A percentile compares a stretch with the other conserved stretches of the same genome.
phyloP scores from a whole-genome alignment of 2,329 filamentous ascomycete species.

The Mariannaea sp. region DNA sequence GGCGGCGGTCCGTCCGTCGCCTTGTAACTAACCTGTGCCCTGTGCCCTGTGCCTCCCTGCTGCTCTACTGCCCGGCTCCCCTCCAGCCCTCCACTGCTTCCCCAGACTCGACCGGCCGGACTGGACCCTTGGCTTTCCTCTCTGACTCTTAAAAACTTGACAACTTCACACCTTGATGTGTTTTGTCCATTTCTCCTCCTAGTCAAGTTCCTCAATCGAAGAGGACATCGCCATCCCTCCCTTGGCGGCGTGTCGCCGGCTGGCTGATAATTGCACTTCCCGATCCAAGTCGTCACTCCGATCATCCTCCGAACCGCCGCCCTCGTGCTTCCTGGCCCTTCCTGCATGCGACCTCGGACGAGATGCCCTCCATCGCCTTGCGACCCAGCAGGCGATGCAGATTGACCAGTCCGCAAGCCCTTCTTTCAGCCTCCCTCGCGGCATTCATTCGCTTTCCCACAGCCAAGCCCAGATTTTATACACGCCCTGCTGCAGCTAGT shows the following conservation, averaged over 20 bases:
- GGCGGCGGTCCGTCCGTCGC: slow-evolving; percentile 5
- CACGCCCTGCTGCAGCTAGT: slow-evolving; percentile 32
- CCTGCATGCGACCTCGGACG: slow-evolving; percentile 45
- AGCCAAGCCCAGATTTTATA: slow-evolving; percentile 23
- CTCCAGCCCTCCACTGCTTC: no score
- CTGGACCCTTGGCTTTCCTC: not conserved
- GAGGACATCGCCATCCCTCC: not conserved
- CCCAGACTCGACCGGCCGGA: not conserved
- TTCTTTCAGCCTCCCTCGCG: slow-evolving; percentile 14
- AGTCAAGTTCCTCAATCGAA: not conserved
- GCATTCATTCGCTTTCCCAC: not conserved
- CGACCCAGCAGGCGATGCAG: slow-evolving; percentile 51
- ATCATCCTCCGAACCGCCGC: no score
- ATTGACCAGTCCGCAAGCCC: slow-evolving; percentile 34
- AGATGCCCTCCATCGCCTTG: slow-evolving; percentile 54
- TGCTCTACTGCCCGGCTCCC: not conserved
- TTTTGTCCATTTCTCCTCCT: not conserved
- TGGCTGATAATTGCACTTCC: not conserved
- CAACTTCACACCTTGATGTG: not conserved
- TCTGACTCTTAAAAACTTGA: slow-evolving; percentile 1
- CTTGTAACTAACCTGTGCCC: slow-evolving; percentile 4
- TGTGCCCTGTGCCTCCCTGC: not conserved
- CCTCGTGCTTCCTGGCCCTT: not conserved
- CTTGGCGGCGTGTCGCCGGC: not conserved
- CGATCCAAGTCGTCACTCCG: not conserved